These are phyloP conservation scores for Diaporthe ilicicola DNA, from an alignment of 2,329 filamentous ascomycete genomes.

Conservation along the genomic window DNA sequence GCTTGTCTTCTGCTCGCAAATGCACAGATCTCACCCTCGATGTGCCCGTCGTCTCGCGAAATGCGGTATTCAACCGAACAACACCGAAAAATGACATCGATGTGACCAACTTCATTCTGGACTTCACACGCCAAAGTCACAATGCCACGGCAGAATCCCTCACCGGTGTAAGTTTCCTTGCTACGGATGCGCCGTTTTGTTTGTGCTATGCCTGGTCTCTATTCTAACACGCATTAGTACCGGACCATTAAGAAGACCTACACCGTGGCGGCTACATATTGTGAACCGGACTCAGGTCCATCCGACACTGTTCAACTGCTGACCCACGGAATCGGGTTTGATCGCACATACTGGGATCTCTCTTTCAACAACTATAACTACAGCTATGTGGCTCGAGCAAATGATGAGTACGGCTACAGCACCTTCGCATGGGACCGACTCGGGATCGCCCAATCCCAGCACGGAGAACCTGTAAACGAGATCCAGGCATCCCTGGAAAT, in stretches of 20 bases:
- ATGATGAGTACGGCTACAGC: constrained; percentile 26
- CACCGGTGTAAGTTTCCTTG: constrained; percentile 48
- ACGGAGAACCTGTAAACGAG: constrained; percentile 28
- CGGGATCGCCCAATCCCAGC: constrained; percentile 25
- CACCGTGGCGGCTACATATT: constrained; percentile 68
- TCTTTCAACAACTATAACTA: constrained; percentile 29
- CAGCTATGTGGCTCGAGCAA: constrained; percentile 19
- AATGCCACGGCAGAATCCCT: constrained; percentile 57
- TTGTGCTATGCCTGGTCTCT: neutral
- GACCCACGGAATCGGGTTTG: constrained; percentile 63
- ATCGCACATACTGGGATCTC: constrained; percentile 50
- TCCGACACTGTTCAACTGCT: constrained; percentile 55
- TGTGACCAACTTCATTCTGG: constrained; percentile 63
- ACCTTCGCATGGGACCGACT: constrained; percentile 31
- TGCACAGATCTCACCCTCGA: constrained; percentile 64
- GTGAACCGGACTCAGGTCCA: constrained; percentile 59
- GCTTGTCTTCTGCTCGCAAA: constrained; percentile 44
- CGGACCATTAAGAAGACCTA: constrained; percentile 61
- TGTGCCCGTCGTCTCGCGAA: constrained; percentile 61
- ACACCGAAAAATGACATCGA: constrained; percentile 62
- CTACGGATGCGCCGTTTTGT: neutral
- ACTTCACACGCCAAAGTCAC: constrained; percentile 55
- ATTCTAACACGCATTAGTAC: constrained; percentile 45
- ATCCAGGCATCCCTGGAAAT: constrained; percentile 31
- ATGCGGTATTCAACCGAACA: constrained; percentile 60